Conservation (phyloP, 805 yeast species). For the Suhomyces pyralidae region DNA sequence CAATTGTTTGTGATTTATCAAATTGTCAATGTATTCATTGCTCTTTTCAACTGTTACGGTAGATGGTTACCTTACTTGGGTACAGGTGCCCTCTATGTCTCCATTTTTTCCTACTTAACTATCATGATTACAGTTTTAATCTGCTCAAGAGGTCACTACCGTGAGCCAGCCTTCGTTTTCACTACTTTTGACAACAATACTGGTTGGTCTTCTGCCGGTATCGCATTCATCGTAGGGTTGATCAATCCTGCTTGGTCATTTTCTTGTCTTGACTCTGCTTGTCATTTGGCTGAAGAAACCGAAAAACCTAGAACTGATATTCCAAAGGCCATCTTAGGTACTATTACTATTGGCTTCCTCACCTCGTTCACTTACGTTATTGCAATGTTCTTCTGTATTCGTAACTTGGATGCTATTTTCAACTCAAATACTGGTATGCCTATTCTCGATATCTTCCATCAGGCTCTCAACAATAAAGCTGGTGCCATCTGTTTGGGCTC, state of each 20-base stretch:
- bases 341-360: conserved; percentile 39
- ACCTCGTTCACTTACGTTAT: conserved; percentile 39
- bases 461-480: conserved; percentile 31
- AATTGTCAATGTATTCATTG: conserved; percentile 30
- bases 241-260: conserved; percentile 39
- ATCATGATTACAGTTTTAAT: conserved; percentile 39
- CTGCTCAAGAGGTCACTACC: conserved; percentile 34
- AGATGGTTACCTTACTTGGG: conserved; percentile 34
- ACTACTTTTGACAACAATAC: conserved; percentile 23
- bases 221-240: conserved; percentile 38
- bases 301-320: conserved; percentile 35
- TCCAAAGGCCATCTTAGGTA: conserved; percentile 39
- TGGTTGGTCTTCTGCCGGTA: conserved; percentile 31
- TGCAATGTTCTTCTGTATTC: conserved; percentile 39
- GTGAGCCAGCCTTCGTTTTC: conserved; percentile 25
- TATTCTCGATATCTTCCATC: conserved; percentile 39
- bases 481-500: conserved; percentile 38
- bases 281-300: conserved; percentile 43
- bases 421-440: conserved; percentile 35
- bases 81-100: conserved; percentile 32
- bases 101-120: conserved; percentile 32
- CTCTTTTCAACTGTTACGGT: conserved; percentile 36
- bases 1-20: conserved; percentile 36
- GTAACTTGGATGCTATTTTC: conserved; percentile 28
- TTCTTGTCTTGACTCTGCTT: conserved; percentile 40